A percentile compares a stretch with the other conserved stretches of the same genome.
These are phyloP conservation scores for Dovyalis caffra DNA, from an alignment of 345 rosid genomes.

Conservation along the genomic window DNA sequence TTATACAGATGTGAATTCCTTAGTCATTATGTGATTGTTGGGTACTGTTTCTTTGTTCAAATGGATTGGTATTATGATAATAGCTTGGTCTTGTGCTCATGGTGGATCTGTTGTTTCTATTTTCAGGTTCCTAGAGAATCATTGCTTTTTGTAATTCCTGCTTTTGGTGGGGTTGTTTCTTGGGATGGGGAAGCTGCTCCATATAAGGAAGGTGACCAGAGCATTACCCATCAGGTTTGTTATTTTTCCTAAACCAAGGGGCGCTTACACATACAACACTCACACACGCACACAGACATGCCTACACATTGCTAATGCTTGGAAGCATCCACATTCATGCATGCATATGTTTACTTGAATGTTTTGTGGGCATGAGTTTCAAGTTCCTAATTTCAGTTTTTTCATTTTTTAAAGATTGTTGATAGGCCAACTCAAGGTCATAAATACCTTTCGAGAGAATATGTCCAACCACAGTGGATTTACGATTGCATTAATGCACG, in stretches of 20 bases:
- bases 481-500: constrained; percentile 79
- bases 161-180: constrained; percentile 92
- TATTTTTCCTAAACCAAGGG: background rate
- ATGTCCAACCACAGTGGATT: constrained; percentile 96
- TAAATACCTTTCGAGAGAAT: constrained; percentile 70
- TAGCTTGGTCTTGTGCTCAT: background rate
- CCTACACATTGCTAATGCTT: background rate
- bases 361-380: background rate
- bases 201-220: constrained; percentile 66
- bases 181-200: constrained; percentile 99
- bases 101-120: background rate
- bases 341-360: background rate
- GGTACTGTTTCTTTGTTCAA: background rate
- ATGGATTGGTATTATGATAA: background rate
- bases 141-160: constrained; percentile 78
- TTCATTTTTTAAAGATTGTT: constrained; percentile 60
- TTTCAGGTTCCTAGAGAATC: constrained; percentile 94
- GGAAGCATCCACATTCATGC: background rate
- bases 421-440: constrained; percentile 92
- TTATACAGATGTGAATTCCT: background rate
- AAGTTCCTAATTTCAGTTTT: background rate
- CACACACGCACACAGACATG: background rate
- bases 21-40: background rate
- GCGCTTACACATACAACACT: background rate
- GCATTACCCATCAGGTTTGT: constrained; percentile 89